Base-by-base conservation (phyloP, 2,329 filamentous ascomycete species). In the Lizonia empirigonia region DNA sequence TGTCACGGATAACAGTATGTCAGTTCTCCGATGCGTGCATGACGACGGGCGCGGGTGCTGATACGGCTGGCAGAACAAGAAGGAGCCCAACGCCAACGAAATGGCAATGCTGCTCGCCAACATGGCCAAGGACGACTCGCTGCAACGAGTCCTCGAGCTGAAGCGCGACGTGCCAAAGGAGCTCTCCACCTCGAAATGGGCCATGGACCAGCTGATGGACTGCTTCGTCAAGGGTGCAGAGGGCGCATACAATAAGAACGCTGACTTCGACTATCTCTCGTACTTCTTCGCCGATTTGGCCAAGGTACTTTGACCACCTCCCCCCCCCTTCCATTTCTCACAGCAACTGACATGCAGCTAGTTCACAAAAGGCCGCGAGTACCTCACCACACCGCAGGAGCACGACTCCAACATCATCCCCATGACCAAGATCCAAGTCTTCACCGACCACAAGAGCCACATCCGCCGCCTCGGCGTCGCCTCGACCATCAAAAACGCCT, bases 271-370 rank as follows among this genome's bases (percentile, higher is more conserved):
- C 76, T 97, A 97, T 74, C 83, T 99, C 19, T 86, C 91, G 33
- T 99, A 97, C 69, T 80, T 97, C 47, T 95, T 99, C 70, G 93
- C 94, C 32, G 93, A 99, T 72, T 80, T 99, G 8, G 88, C 91
- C 40, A 96, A 82, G 54, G 68, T 75, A 63, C 15, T 38, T 30
- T n/a, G n/a, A n/a, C n/a, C n/a, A n/a, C n/a, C n/a, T 12, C 9
- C 10, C 7, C 16, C 24, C 8, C 34, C 1, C 18, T 3, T 16
- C 3, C 1, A 32, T 12, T 7, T 13, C 19, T 19, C 9, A 15
- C 12, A 35, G 24, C 7, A 27, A 12, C 32, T 48, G 18, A 46
- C 44, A 3, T n/a, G 16, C 12, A 12, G 20, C 29, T 33, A 91
- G 74, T 87, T 92, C 64, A 79, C 85, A 27, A 83, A 89, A 59